phyloP scores from a whole-genome alignment of 331 rosid genomes.

The Quercus lobata region DNA sequence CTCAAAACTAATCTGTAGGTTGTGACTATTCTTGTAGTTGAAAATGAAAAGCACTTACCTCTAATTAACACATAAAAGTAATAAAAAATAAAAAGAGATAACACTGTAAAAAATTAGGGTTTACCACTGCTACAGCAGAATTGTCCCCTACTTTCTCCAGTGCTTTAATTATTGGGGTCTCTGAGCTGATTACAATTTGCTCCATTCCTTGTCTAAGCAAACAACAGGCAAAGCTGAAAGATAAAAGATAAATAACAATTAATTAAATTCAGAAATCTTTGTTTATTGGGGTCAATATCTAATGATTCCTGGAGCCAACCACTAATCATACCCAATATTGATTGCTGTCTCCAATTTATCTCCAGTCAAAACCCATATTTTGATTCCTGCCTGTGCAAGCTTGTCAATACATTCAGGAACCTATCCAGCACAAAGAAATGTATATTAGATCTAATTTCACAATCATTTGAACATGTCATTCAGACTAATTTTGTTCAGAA shows the following conservation, averaged over 20 bases:
- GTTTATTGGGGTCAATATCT: not conserved
- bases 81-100: not conserved
- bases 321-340: slow-evolving; percentile 29
- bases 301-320: not conserved
- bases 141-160: slow-evolving; percentile 73
- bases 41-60: not conserved
- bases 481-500: not conserved
- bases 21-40: not conserved
- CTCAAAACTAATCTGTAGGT: not conserved
- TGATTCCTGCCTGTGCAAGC: slow-evolving; percentile 38
- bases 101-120: not conserved
- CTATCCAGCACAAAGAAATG: slow-evolving; percentile 1
- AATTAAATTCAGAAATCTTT: slow-evolving; percentile 5
- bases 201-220: slow-evolving; percentile 96
- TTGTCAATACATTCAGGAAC: slow-evolving; percentile 42
- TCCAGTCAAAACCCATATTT: slow-evolving; percentile 39
- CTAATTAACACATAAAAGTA: not conserved
- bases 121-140: slow-evolving; percentile 53
- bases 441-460: not conserved
- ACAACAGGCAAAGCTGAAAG: slow-evolving; percentile 85
- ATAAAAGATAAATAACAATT: not conserved
- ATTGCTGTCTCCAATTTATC: slow-evolving; percentile 43
- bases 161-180: slow-evolving; percentile 65
- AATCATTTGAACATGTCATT: not conserved
- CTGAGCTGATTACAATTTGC: slow-evolving; percentile 79